Evolutionary conservation across 2,329 filamentous ascomycete species (phyloP).

Genomic region (Monilinia fructicola): DNA sequence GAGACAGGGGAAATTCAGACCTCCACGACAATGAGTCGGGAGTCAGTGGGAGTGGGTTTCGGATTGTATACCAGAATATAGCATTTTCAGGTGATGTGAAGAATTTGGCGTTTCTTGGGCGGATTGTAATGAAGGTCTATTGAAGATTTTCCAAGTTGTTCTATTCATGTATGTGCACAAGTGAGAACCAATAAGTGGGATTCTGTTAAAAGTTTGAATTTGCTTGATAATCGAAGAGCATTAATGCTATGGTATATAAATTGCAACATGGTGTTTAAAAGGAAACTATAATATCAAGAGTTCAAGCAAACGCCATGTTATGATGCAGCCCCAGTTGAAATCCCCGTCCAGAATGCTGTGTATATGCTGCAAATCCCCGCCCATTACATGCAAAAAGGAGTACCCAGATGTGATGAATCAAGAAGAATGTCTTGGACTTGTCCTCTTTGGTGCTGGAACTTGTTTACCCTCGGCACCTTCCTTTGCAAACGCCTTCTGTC

Average conservation of each 20-base stretch:
- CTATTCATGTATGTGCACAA: not conserved
- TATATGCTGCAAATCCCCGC: conserved; percentile 27
- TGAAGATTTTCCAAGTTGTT: conserved; percentile 1
- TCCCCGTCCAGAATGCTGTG: conserved; percentile 7
- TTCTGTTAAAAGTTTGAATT: conserved; percentile 5
- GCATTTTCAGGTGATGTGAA: conserved; percentile 15
- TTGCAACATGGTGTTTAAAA: not conserved
- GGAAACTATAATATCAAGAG: conserved; percentile 4
- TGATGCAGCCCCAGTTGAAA: conserved; percentile 25
- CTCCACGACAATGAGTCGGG: conserved; percentile 37
- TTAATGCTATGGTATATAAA: conserved; percentile 26
- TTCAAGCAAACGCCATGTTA: conserved; percentile 26
- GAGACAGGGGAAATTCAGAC: conserved; percentile 60
- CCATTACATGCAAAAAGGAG: conserved; percentile 21
- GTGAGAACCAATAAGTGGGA: not conserved
- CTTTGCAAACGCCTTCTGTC: conserved; percentile 55
- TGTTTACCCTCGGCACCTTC: conserved; percentile 25
- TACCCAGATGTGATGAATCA: conserved; percentile 14
- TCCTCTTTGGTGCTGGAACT: conserved; percentile 32
- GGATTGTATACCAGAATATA: conserved; percentile 19
- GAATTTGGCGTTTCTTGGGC: conserved; percentile 9
- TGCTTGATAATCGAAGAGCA: conserved; percentile 16
- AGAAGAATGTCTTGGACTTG: conserved; percentile 37
- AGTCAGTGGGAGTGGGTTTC: not conserved
- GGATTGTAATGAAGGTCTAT: conserved; percentile 11